Conservation (phyloP, 78 protist genomes). For the Dictyostelium discoideum region dicty_2.7 NC_007089.4:2298501-2299000, state of each 20-base stretch:
- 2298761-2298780: conserved; percentile 46
- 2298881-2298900: not conserved
- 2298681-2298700: conserved; percentile 16
- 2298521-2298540: not conserved
- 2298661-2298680: not conserved
- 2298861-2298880: not conserved
- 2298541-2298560: not conserved
- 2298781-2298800: not conserved
- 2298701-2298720: conserved; percentile 11
- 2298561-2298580: not conserved
- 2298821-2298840: not conserved
- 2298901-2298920: no score
- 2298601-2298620: not conserved
- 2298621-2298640: conserved; percentile 7
- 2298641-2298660: conserved; percentile 70
- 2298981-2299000: no score
- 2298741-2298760: conserved; percentile 51
- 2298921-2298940: no score
- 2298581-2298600: not conserved
- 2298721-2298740: conserved; percentile 19
- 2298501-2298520: not conserved
- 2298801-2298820: not conserved
- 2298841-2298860: not conserved
- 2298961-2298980: no score
- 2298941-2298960: no score